Percentiles rank a stretch among this genome's conserved stretches.
phyloP scores from a whole-genome alignment of 441 rosid species.

The Aleurites moluccanus region DNA sequence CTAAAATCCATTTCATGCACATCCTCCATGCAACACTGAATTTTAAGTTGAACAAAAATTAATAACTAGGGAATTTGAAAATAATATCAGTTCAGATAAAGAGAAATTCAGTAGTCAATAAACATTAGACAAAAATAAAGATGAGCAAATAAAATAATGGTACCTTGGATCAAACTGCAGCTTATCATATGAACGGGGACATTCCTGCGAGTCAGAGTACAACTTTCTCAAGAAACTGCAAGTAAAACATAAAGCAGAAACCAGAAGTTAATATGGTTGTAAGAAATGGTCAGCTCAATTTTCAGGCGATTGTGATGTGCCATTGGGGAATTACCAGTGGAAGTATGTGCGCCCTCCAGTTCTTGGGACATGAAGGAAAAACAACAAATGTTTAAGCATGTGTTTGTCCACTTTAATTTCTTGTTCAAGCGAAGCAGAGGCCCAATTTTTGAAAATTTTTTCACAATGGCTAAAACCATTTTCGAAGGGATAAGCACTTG shows the following conservation, averaged over 20 bases:
- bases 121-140: background rate
- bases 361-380: constrained; percentile 94
- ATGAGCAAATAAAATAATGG: background rate
- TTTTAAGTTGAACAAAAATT: background rate
- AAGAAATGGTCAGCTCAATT: background rate
- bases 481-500: constrained; percentile 40
- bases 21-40: background rate
- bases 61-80: background rate
- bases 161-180: constrained; percentile 92
- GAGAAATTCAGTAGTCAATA: background rate
- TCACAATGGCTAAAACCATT: constrained; percentile 59
- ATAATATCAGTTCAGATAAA: background rate
- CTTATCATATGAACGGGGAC: constrained; percentile 95
- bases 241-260: constrained; percentile 21
- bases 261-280: constrained; percentile 14
- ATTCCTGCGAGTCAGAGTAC: constrained; percentile 63
- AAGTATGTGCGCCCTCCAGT: constrained; percentile 96
- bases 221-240: constrained; percentile 86
- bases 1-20: background rate
- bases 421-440: constrained; percentile 47
- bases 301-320: background rate
- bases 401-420: constrained; percentile 56
- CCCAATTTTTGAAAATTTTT: constrained; percentile 69
- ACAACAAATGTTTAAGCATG: constrained; percentile 67
- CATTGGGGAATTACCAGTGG: constrained; percentile 57